Conservation (phyloP, 805 yeast genomes). For the Candida orba region DNA sequence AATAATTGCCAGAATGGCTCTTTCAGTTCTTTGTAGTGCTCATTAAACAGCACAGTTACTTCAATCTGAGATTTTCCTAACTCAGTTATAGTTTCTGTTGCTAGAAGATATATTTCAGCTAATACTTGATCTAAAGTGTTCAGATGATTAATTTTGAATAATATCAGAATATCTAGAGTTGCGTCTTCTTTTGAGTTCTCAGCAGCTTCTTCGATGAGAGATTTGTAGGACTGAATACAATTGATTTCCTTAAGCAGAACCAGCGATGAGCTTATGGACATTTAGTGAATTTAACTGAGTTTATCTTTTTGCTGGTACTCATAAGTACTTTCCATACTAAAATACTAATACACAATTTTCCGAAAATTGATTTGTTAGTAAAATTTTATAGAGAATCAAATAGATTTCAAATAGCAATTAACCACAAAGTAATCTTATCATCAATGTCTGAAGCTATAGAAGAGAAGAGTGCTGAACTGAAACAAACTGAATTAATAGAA, state of each 20-base stretch:
- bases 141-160: slow-evolving; percentile 11
- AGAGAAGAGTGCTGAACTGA: no score
- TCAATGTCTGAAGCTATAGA: no score
- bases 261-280: slow-evolving; percentile 13
- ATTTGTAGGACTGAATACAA: slow-evolving; percentile 14
- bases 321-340: no score
- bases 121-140: slow-evolving; percentile 17
- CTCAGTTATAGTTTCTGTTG: slow-evolving; percentile 10
- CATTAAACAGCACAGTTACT: slow-evolving; percentile 19
- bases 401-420: no score
- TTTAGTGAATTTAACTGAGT: background rate
- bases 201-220: slow-evolving; percentile 16
- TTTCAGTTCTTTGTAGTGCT: slow-evolving; percentile 15
- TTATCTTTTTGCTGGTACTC: no score
- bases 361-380: background rate
- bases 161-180: slow-evolving; percentile 16
- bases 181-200: slow-evolving; percentile 8
- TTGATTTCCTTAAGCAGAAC: slow-evolving; percentile 14
- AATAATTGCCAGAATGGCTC: slow-evolving; percentile 17
- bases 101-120: slow-evolving; percentile 17
- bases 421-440: no score
- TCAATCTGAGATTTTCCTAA: slow-evolving; percentile 8
- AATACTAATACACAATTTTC: no score
- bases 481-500: no score
- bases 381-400: no score